Base-by-base conservation (phyloP, 2,329 filamentous ascomycete species). In the Pseudogymnoascus sp. region DNA sequence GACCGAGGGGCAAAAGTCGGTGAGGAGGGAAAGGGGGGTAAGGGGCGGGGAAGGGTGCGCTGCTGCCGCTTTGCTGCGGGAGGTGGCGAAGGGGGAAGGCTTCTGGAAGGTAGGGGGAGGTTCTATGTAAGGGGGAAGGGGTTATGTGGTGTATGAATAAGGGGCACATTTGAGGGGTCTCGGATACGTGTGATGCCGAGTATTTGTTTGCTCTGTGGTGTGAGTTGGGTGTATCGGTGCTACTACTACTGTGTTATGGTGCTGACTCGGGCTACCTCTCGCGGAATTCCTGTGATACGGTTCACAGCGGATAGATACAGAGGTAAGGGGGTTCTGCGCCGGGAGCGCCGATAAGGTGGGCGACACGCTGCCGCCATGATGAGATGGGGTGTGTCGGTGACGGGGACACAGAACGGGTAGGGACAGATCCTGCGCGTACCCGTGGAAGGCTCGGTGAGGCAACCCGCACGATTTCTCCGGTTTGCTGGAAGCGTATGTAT, bases 101-200 rank as follows among this genome's bases (percentile, higher is more conserved):
- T 55, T 55, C 48, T 55, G 48, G 48, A 55, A 33, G 9, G 27
- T n/a, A 33, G 48, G 29, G 29, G 9, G 48, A 8, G 48, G 27
- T 55, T 55, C 48, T 33, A 55, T 55, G 48, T 55, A 55, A 55
- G 27, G 48, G 48, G 44, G 44, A 51, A 9, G n/a, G 27, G 48
- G 48, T 17, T 55, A n/a, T 17, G 29, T 33, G 48, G n/a, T 33
- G 48, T 33, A 55, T 29, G 48, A 55, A 27, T 55, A 55, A 33
- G n/a, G 48, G 48, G 48, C 9, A 12, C 4, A 8, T 25, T 27
- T 21, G 17, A 13, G 2, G 17, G 41, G 27, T 33, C 8, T 55
- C 48, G 48, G 27, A 27, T 33, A 33, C 8, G 48, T 33, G n/a
- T 27, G 5, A 4, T 17, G n/a, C 44, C 29, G 48, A 33, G 48